Conservation (phyloP, 768 basidiomycete genomes). For the Leccinum subgranulosum region DNA sequence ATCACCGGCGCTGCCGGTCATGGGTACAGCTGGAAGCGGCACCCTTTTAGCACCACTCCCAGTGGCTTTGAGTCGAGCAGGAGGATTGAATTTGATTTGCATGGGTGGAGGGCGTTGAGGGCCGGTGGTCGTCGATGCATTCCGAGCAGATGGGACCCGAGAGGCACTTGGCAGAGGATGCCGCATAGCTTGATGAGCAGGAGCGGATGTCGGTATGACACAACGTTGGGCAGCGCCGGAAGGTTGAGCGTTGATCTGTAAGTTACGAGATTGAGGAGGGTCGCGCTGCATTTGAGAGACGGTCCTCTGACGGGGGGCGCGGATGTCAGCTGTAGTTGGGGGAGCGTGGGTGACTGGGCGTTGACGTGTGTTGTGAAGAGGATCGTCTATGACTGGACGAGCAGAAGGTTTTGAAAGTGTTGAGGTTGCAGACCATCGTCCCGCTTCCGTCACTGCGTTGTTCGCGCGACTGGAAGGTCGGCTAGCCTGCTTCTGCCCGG, state of each 20-base stretch:
- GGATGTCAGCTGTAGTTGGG: slow-evolving; percentile 1
- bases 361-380: slow-evolving; percentile 3
- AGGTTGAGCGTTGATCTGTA: slow-evolving; percentile 16
- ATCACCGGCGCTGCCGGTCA: background rate
- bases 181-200: slow-evolving; percentile 8
- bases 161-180: slow-evolving; percentile 1
- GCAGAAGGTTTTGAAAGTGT: slow-evolving; percentile 9
- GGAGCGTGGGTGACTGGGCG: slow-evolving; percentile 1
- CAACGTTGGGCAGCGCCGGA: slow-evolving; percentile 20
- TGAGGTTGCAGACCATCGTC: slow-evolving; percentile 7
- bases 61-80: slow-evolving; percentile 24
- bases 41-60: slow-evolving; percentile 33
- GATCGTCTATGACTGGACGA: slow-evolving; percentile 4
- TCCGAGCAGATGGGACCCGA: slow-evolving; percentile 2
- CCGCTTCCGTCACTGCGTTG: slow-evolving; percentile 9
- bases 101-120: slow-evolving; percentile 26
- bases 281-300: slow-evolving; percentile 17
- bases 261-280: slow-evolving; percentile 11
- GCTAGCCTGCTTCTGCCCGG: slow-evolving; percentile 17
- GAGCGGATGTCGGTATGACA: slow-evolving; percentile 10
- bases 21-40: slow-evolving; percentile 24
- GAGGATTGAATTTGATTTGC: slow-evolving; percentile 22
- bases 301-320: slow-evolving; percentile 17
- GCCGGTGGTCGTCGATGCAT: slow-evolving; percentile 10
- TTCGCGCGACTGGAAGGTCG: slow-evolving; percentile 25